These are phyloP conservation scores for Rhodomyrtus psidioides DNA, from an alignment of 441 rosid genomes.

Conservation along the genomic window DNA sequence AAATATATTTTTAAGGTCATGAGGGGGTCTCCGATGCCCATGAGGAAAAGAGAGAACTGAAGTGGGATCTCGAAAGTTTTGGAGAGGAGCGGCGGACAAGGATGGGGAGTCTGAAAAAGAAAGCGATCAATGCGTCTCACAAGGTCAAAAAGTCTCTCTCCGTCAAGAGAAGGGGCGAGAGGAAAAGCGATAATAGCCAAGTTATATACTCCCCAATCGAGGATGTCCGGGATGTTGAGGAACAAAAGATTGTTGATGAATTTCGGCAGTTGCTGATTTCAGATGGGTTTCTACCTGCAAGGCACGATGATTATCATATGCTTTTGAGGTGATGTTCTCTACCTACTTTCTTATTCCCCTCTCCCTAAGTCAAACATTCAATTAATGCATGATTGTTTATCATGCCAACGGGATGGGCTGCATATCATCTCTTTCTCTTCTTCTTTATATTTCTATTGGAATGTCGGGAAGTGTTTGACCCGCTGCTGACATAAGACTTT, in stretches of 20 bases:
- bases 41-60: conserved; percentile 1
- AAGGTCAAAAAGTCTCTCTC: conserved; percentile 4
- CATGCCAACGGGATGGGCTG: not conserved
- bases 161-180: not conserved
- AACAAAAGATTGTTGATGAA: conserved; percentile 2
- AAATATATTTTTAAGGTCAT: not conserved
- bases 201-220: not conserved
- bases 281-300: conserved; percentile 6
- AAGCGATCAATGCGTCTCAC: conserved; percentile 2
- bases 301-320: conserved; percentile 5
- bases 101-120: conserved; percentile 9
- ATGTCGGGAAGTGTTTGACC: not conserved
- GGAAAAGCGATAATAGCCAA: conserved; percentile 2
- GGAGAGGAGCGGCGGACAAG: conserved; percentile 5
- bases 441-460: not conserved
- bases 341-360: not conserved
- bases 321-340: conserved; percentile 3
- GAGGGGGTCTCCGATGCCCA: not conserved
- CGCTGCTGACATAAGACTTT: not conserved
- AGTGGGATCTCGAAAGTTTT: not conserved
- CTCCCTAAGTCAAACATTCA: not conserved
- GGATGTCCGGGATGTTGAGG: conserved; percentile 1
- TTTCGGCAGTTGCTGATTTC: conserved; percentile 1
- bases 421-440: not conserved
- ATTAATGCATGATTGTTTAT: not conserved